Base-by-base conservation (phyloP, 2,329 filamentous ascomycete genomes). In the Neoarthrinium moseri region DNA sequence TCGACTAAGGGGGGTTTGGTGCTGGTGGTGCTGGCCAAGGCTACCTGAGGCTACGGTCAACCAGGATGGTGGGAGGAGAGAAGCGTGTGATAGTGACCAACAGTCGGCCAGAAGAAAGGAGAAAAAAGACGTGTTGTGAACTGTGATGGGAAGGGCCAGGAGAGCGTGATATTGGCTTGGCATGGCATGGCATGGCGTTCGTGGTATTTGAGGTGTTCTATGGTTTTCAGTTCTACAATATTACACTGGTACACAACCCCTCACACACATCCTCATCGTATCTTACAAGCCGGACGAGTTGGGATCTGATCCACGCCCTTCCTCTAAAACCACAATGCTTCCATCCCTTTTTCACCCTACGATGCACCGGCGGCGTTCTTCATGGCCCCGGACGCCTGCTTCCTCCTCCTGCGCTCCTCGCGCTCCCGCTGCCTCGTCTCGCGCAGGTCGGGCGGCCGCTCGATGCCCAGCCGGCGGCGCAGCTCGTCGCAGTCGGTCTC, bases 361-460 rank as follows among this genome's bases (percentile, higher is more conserved):
- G 39, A 18, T 18, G 29, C 39, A 26, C 13, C 1, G 10, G 39
- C 39, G 11, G 33, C 39, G 24, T 43, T 29, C 12, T n/a, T 20
- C 39, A 43, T 44, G 13, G 52, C 52, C 7, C 48, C 45, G 10
- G 51, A 51, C 13, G 48, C 56, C 56, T 77, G 78, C 67, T 81
- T 85, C 54, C 82, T 77, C 57, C 73, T 77, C 70, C 78, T 89
- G 68, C 75, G 84, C 71, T 86, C 81, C 57, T 84, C 82, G 55
- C 81, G 78, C 54, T 89, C 81, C 62, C 75, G 74, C 69, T 79
- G 86, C 55, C 94, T 77, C 39, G 92, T 89, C 21, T 80, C 78
- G 57, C 92, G 79, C 68, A 97, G 70, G 67, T 97, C 91, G 6
- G 91, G 89, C 27, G 94, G 94, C 62, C 81, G 83, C 72, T 97